phyloP scores from a whole-genome alignment of 2,329 filamentous ascomycete genomes.

The Aulographum hederae region DNA sequence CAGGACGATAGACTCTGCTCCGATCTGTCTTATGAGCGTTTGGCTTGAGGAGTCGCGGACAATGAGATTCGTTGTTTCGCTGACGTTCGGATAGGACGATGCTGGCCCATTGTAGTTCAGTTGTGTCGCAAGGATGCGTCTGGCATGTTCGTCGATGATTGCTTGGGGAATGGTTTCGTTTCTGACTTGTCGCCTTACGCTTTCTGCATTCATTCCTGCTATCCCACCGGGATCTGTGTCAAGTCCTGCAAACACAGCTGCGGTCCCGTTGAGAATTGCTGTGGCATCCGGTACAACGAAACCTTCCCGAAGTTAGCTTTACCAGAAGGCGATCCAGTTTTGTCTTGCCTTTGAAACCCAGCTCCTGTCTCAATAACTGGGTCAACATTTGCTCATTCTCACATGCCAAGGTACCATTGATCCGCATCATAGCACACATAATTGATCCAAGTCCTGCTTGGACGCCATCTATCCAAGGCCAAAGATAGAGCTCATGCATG shows the following conservation, averaged over 20 bases:
- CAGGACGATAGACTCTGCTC: conserved; percentile 52
- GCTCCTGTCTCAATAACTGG: conserved; percentile 30
- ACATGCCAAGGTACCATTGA: conserved; percentile 16
- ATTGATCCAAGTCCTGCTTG: conserved; percentile 36
- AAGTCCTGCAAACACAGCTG: too few relatives aligned
- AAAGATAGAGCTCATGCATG: conserved; percentile 46
- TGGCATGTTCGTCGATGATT: background rate
- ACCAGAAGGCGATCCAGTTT: too few relatives aligned
- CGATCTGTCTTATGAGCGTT: conserved; percentile 44
- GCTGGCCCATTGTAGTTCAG: too few relatives aligned
- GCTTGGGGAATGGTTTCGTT: too few relatives aligned
- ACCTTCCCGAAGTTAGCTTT: too few relatives aligned
- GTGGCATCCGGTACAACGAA: too few relatives aligned
- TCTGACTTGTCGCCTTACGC: too few relatives aligned
- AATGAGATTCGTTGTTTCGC: background rate
- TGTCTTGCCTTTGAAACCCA: conserved; percentile 30
- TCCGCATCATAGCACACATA: conserved; percentile 35
- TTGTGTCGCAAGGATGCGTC: background rate
- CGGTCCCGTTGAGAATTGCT: too few relatives aligned
- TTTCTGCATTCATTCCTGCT: too few relatives aligned
- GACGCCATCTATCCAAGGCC: conserved; percentile 46
- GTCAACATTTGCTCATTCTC: conserved; percentile 24
- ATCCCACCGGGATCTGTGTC: too few relatives aligned
- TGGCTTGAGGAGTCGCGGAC: background rate
- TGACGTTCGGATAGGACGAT: background rate